Percentiles rank a stretch among this genome's conserved stretches.
Conservation (phyloP, 1,284 basidiomycete species). For the Austropuccinia psidii region DNA sequence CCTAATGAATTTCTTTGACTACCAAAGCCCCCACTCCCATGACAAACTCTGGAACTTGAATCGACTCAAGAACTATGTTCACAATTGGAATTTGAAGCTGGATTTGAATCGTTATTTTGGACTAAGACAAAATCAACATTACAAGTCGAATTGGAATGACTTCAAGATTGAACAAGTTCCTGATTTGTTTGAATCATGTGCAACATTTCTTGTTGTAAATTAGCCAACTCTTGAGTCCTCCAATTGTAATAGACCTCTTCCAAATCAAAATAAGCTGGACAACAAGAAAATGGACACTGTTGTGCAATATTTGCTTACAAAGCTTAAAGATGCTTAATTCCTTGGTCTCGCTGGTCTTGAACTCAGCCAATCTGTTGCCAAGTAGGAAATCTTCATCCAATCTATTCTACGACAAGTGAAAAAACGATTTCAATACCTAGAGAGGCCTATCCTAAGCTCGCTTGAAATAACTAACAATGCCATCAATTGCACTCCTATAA, state of each 20-base stretch:
- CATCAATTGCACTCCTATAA: too few relatives aligned
- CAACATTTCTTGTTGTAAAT: constrained; percentile 78
- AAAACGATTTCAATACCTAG: too few relatives aligned
- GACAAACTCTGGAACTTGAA: background rate
- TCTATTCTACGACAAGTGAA: too few relatives aligned
- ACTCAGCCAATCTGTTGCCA: too few relatives aligned
- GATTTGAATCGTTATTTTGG: background rate
- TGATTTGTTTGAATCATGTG: constrained; percentile 80
- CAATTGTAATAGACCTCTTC: constrained; percentile 76
- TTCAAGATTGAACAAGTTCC: constrained; percentile 60
- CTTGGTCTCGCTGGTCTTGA: too few relatives aligned
- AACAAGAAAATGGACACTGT: constrained; percentile 71
- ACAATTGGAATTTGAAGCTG: background rate
- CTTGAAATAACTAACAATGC: too few relatives aligned
- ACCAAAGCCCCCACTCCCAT: background rate
- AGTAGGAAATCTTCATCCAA: too few relatives aligned
- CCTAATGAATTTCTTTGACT: constrained; percentile 15
- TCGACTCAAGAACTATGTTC: constrained; percentile 11
- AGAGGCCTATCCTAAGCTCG: too few relatives aligned
- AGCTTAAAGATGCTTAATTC: too few relatives aligned
- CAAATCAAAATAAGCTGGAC: constrained; percentile 72
- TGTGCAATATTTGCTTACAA: constrained; percentile 80
- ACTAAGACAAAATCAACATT: constrained; percentile 35
- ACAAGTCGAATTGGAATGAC: background rate
- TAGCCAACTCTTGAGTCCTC: constrained; percentile 71